Conservation (phyloP, 2,329 filamentous ascomycete species). For the Zalaria sp. region DNA sequence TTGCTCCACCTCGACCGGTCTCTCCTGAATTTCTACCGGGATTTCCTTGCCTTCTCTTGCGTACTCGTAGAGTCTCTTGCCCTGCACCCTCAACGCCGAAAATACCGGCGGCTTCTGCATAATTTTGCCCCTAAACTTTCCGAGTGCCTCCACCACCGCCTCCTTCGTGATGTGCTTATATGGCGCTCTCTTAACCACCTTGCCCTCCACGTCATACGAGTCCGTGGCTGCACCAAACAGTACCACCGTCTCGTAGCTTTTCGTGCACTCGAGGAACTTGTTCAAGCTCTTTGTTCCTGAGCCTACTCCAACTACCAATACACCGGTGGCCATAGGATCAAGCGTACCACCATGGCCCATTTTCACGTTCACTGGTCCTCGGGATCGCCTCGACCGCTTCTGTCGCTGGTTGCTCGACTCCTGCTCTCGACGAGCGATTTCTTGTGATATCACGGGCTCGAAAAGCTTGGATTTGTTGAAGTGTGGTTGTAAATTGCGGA, state of each 20-base stretch:
- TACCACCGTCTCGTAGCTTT: slow-evolving; percentile 80
- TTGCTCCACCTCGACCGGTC: slow-evolving; percentile 63
- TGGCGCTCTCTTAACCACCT: slow-evolving; percentile 58
- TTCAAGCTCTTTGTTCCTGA: slow-evolving; percentile 72
- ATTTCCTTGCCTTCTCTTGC: slow-evolving; percentile 78
- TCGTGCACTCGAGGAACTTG: slow-evolving; percentile 74
- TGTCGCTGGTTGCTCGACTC: slow-evolving; percentile 47
- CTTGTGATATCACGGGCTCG: slow-evolving; percentile 56
- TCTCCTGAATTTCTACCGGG: slow-evolving; percentile 67
- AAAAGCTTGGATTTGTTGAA: slow-evolving; percentile 77
- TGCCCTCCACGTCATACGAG: slow-evolving; percentile 77
- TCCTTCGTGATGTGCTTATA: slow-evolving; percentile 73
- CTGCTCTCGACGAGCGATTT: slow-evolving; percentile 40
- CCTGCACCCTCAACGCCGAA: slow-evolving; percentile 83
- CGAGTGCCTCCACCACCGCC: slow-evolving; percentile 62
- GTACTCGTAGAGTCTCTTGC: slow-evolving; percentile 92
- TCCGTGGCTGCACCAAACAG: slow-evolving; percentile 89
- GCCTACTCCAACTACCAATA: slow-evolving; percentile 79
- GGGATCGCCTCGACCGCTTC: slow-evolving; percentile 38
- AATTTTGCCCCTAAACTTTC: slow-evolving; percentile 64
- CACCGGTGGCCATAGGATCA: slow-evolving; percentile 84
- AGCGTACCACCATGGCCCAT: slow-evolving; percentile 93
- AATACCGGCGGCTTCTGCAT: slow-evolving; percentile 87
- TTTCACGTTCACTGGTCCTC: slow-evolving; percentile 60
- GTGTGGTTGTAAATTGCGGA: slow-evolving; percentile 71